These are phyloP conservation scores for Xerocomellus dryophilus DNA, from an alignment of 768 basidiomycete genomes.

Conservation along the genomic window DNA sequence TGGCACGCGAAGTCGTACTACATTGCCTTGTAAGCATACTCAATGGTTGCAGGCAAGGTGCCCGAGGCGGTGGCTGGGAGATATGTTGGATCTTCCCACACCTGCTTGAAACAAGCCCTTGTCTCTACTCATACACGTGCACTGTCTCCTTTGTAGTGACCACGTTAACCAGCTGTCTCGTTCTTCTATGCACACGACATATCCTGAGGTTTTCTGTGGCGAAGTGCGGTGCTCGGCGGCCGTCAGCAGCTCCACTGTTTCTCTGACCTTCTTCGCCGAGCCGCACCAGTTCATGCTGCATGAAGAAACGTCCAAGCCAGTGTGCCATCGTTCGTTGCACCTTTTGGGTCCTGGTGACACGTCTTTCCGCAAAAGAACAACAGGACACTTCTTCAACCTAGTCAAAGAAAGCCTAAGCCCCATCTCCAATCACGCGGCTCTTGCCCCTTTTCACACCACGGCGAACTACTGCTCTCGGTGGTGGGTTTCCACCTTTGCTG, in stretches of 20 bases:
- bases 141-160: not conserved
- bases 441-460: constrained; percentile 40
- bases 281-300: constrained; percentile 10
- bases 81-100: not conserved
- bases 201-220: not conserved
- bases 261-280: constrained; percentile 1
- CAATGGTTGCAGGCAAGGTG: not conserved
- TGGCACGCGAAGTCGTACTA: constrained; percentile 2
- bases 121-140: not conserved
- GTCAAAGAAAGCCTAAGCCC: constrained; percentile 26
- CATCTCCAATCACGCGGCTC: constrained; percentile 30
- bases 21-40: constrained; percentile 16
- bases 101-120: not conserved
- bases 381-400: not conserved
- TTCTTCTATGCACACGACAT: not conserved
- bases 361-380: constrained; percentile 13
- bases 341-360: not conserved
- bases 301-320: not conserved
- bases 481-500: constrained; percentile 1
- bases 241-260: constrained; percentile 2
- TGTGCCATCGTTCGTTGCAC: not conserved
- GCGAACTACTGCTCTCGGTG: constrained; percentile 57
- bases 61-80: not conserved
- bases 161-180: not conserved
- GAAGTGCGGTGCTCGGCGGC: not conserved